A percentile compares a stretch with the other conserved stretches of the same genome.
These are phyloP conservation scores for Inosperma sp. DNA, from an alignment of 768 basidiomycete species.

Conservation along the genomic window DNA sequence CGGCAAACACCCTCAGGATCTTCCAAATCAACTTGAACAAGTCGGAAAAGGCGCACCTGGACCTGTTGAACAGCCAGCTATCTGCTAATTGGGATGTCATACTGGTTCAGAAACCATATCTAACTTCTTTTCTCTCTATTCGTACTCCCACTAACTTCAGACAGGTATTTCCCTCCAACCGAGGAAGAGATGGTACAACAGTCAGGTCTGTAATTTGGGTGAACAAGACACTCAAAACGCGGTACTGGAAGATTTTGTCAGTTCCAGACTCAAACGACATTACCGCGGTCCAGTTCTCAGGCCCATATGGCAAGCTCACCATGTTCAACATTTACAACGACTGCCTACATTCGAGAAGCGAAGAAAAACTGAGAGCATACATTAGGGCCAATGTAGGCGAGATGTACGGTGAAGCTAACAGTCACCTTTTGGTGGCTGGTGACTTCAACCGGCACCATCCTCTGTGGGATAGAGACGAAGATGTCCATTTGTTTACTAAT, in stretches of 20 bases:
- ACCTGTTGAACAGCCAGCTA: conserved; percentile 5
- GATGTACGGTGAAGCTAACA: too few species aligned
- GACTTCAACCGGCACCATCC: conserved; percentile 15
- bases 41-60: conserved; percentile 9
- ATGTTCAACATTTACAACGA: conserved; percentile 20
- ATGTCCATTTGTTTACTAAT: conserved; percentile 31
- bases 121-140: not conserved
- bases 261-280: conserved; percentile 15
- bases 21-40: conserved; percentile 14
- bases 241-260: too few species aligned
- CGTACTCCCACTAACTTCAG: not conserved
- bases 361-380: too few species aligned
- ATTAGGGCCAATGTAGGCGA: too few species aligned
- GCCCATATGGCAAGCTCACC: not conserved
- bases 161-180: not conserved
- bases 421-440: too few species aligned
- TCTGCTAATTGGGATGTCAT: conserved; percentile 5
- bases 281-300: conserved; percentile 15
- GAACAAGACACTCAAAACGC: not conserved
- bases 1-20: conserved; percentile 2
- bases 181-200: not conserved
- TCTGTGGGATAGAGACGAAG: conserved; percentile 15
- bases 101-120: conserved; percentile 15
- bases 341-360: too few species aligned
- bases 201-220: not conserved